Percentiles rank a stretch among this genome's conserved stretches.
Conservation (phyloP, 306 rosid genomes). For the Quercus ilex region DNA sequence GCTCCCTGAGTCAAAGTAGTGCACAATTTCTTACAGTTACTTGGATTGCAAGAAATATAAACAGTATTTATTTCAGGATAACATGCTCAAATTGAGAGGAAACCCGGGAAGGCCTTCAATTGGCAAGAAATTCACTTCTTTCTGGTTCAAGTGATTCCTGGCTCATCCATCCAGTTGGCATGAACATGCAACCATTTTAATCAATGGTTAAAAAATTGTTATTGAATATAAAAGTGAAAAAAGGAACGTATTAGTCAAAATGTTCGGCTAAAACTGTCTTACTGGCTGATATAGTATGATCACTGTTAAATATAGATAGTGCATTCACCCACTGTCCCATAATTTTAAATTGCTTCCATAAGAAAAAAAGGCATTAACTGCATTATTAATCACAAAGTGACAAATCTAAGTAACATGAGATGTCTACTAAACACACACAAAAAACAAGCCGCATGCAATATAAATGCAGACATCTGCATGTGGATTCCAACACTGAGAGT, state of each 20-base stretch:
- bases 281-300: conserved; percentile 23
- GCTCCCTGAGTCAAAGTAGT: neutral
- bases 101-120: neutral
- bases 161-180: conserved; percentile 14
- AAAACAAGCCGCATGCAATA: conserved; percentile 38
- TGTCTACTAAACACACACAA: conserved; percentile 50
- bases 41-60: neutral
- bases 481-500: conserved; percentile 53
- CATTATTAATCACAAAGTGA: conserved; percentile 59
- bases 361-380: conserved; percentile 31
- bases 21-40: neutral
- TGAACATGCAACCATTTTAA: neutral
- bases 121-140: neutral
- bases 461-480: conserved; percentile 58
- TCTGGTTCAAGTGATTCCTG: neutral
- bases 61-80: neutral
- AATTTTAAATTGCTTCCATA: conserved; percentile 7
- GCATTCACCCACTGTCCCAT: neutral
- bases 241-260: conserved; percentile 34
- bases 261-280: conserved; percentile 40
- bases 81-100: neutral
- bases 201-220: neutral
- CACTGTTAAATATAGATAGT: conserved; percentile 8
- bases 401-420: conserved; percentile 78
- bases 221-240: conserved; percentile 13